Evolutionary conservation across 257 asterid species (phyloP).

Genomic region (Capsicum chinense): DNA sequence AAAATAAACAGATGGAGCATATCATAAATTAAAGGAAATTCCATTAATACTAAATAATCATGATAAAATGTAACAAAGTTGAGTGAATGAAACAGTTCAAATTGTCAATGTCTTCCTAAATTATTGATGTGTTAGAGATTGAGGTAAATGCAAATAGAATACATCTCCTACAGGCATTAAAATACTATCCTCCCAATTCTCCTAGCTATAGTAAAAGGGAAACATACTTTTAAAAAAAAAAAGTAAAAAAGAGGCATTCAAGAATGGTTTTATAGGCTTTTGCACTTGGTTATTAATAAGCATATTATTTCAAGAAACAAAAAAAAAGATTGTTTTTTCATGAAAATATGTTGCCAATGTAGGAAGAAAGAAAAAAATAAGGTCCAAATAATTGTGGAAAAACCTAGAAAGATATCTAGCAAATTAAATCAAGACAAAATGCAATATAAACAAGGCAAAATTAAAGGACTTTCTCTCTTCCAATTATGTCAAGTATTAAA

Average conservation of each 20-base stretch:
- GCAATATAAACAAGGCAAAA: neutral
- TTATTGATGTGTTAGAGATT: neutral
- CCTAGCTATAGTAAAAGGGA: neutral
- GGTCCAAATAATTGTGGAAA: neutral
- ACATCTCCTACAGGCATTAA: neutral
- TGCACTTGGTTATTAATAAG: neutral
- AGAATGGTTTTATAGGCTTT: neutral
- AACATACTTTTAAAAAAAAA: neutral
- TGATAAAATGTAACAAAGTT: neutral
- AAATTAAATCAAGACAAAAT: neutral
- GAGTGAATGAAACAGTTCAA: neutral
- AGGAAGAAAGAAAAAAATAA: neutral
- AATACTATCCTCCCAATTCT: neutral
- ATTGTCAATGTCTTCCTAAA: neutral
- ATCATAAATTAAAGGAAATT: neutral
- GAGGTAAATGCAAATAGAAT: neutral
- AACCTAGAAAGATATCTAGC: neutral
- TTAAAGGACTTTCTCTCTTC: neutral
- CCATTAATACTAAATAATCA: constrained; percentile 21
- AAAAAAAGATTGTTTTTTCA: neutral
- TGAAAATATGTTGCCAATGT: neutral
- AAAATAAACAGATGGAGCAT: constrained; percentile 7
- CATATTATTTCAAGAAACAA: neutral
- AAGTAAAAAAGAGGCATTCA: neutral
- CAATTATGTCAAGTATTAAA: neutral